Percentiles rank a stretch among this genome's conserved stretches.
These are phyloP conservation scores for Diutina siamensis DNA, from an alignment of 1,139 yeast species.

Conservation along the genomic window DNA sequence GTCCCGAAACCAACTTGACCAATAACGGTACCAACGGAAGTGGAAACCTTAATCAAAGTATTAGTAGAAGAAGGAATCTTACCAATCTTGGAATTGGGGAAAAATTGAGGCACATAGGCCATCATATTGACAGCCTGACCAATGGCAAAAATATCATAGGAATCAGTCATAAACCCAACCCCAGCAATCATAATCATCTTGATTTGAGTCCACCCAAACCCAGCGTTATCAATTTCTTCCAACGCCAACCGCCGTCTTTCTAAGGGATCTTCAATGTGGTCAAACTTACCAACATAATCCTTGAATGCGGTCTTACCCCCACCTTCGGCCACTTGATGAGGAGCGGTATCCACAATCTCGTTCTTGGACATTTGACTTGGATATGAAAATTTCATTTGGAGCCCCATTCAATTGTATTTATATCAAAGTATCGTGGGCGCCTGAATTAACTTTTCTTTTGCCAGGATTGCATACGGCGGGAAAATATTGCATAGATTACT, in stretches of 20 bases:
- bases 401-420: background rate
- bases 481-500: background rate
- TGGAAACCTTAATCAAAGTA: constrained; percentile 73
- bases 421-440: background rate
- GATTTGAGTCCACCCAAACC: constrained; percentile 81
- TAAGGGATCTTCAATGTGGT: constrained; percentile 75
- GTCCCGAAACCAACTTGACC: constrained; percentile 87
- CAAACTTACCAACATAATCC: constrained; percentile 72
- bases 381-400: background rate
- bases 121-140: constrained; percentile 71
- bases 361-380: background rate
- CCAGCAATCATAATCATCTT: constrained; percentile 87
- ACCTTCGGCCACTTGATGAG: background rate
- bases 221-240: constrained; percentile 76
- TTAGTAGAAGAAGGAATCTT: constrained; percentile 48
- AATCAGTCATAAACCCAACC: constrained; percentile 88
- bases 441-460: background rate
- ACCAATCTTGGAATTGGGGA: constrained; percentile 16
- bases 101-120: constrained; percentile 43
- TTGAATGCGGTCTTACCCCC: constrained; percentile 93
- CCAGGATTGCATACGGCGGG: background rate
- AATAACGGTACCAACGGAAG: constrained; percentile 88
- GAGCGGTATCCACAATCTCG: background rate
- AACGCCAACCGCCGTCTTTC: constrained; percentile 86
- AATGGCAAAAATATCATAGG: constrained; percentile 86